These are phyloP conservation scores for Agastache rugosa DNA, from an alignment of 257 asterid genomes.

Conservation along the genomic window DNA sequence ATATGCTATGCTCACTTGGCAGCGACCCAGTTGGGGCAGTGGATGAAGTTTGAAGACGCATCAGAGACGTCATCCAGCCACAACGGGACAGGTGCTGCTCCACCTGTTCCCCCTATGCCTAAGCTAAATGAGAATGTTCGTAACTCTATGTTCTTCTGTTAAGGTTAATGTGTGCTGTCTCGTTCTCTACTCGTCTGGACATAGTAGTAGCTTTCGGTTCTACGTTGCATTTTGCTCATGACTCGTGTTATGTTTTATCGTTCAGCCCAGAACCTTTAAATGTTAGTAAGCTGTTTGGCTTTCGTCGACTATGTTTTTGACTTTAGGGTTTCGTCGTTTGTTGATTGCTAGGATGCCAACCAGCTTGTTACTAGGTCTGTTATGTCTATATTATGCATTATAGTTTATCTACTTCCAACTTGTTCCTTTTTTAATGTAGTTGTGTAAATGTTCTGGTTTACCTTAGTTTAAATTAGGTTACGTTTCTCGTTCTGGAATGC, in stretches of 20 bases:
- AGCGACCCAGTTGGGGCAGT: constrained; percentile 83
- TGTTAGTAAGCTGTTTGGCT: background rate
- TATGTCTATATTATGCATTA: background rate
- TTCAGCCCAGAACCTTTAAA: background rate
- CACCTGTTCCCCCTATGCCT: constrained; percentile 75
- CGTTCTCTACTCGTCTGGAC: background rate
- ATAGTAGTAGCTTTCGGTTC: background rate
- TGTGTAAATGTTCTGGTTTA: background rate
- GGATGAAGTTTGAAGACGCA: constrained; percentile 87
- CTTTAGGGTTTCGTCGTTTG: background rate
- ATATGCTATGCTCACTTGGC: constrained; percentile 94
- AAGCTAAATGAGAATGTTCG: constrained; percentile 61
- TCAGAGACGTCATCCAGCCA: constrained; percentile 90
- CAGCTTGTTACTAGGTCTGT: background rate
- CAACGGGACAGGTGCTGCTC: constrained; percentile 66
- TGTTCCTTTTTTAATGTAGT: too few relatives aligned
- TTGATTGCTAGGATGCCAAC: background rate
- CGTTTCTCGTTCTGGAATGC: too few relatives aligned
- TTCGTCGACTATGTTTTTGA: background rate
- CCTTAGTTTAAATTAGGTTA: background rate
- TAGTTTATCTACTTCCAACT: too few relatives aligned
- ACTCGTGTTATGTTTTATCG: background rate
- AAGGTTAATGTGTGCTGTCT: constrained; percentile 14
- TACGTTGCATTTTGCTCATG: too few relatives aligned
- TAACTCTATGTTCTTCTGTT: constrained; percentile 81